Evolutionary conservation across 2,329 filamentous ascomycete species (phyloP).

Genomic region (Lasiodiplodia gonubiensis): DNA sequence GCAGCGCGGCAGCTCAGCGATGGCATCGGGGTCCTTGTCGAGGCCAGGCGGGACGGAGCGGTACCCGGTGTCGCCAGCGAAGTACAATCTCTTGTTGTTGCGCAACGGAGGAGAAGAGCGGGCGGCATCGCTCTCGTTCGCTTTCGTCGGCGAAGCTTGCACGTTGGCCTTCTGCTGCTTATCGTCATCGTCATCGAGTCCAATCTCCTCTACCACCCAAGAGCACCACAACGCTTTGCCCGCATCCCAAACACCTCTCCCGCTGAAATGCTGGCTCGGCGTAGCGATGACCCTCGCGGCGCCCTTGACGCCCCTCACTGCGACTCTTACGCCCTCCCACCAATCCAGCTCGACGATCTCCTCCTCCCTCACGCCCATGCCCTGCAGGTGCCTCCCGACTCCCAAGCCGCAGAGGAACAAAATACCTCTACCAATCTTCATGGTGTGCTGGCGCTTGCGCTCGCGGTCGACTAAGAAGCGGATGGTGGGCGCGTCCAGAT

Average conservation of each 20-base stretch:
- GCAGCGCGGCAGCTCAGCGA: slow-evolving; percentile 49
- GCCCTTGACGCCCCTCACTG: slow-evolving; percentile 42
- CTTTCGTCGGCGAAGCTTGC: background rate
- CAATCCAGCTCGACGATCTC: slow-evolving; percentile 57
- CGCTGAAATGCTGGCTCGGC: slow-evolving; percentile 56
- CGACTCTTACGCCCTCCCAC: slow-evolving; percentile 53
- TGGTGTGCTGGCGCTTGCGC: background rate
- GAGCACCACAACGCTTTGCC: slow-evolving; percentile 56
- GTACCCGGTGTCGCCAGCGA: slow-evolving; percentile 57
- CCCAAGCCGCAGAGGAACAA: slow-evolving; percentile 51
- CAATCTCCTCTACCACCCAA: slow-evolving; percentile 48
- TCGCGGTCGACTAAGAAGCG: slow-evolving; percentile 33
- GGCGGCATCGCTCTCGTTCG: background rate
- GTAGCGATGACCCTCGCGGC: slow-evolving; percentile 52
- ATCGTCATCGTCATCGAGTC: background rate
- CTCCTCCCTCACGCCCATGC: slow-evolving; percentile 44
- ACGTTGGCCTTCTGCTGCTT: no score
- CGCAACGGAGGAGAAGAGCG: background rate
- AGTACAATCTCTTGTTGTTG: slow-evolving; percentile 42
- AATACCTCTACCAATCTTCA: background rate
- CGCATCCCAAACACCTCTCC: slow-evolving; percentile 48
- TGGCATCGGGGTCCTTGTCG: slow-evolving; percentile 38
- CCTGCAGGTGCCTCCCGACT: slow-evolving; percentile 45
- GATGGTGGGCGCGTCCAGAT: slow-evolving; percentile 57
- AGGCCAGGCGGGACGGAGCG: slow-evolving; percentile 43